phyloP scores from a whole-genome alignment of 169 alveolate species.

The Plasmodium inui region DNA sequence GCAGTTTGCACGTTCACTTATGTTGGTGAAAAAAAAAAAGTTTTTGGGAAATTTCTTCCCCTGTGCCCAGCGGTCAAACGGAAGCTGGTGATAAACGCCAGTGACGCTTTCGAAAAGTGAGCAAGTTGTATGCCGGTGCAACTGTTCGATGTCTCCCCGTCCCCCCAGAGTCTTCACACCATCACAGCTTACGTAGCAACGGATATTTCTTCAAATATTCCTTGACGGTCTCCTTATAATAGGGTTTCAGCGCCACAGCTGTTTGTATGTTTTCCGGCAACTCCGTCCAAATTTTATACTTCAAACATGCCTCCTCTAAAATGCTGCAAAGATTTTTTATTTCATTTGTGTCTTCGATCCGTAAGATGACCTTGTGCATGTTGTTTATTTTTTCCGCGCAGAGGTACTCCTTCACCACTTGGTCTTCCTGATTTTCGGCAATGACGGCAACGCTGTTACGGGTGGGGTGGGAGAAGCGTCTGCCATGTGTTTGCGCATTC shows the following conservation, averaged over 20 bases:
- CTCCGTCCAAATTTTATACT: slow-evolving; percentile 77
- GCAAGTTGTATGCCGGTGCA: background rate
- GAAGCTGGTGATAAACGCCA: background rate
- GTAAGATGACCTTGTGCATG: slow-evolving; percentile 78
- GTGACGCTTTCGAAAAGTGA: background rate
- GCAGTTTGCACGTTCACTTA: background rate
- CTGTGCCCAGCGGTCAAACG: background rate
- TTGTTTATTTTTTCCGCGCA: slow-evolving; percentile 75
- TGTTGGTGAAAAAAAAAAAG: background rate
- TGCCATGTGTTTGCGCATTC: background rate
- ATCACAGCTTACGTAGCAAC: slow-evolving; percentile 55
- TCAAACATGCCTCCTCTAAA: slow-evolving; percentile 46
- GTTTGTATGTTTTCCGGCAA: slow-evolving; percentile 78
- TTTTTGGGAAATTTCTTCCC: background rate
- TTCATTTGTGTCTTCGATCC: slow-evolving; percentile 62
- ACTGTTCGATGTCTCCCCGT: background rate
- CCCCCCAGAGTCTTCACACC: background rate
- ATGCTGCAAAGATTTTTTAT: slow-evolving; percentile 55
- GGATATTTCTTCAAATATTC: slow-evolving; percentile 78
- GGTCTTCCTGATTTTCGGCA: slow-evolving; percentile 68
- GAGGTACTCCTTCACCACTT: slow-evolving; percentile 70
- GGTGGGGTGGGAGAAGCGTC: background rate
- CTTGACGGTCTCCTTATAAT: slow-evolving; percentile 63
- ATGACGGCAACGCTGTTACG: slow-evolving; percentile 75
- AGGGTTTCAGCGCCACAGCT: slow-evolving; percentile 78